phyloP scores from a whole-genome alignment of 768 basidiomycete genomes.

The Leccinum ochraceum region DNA sequence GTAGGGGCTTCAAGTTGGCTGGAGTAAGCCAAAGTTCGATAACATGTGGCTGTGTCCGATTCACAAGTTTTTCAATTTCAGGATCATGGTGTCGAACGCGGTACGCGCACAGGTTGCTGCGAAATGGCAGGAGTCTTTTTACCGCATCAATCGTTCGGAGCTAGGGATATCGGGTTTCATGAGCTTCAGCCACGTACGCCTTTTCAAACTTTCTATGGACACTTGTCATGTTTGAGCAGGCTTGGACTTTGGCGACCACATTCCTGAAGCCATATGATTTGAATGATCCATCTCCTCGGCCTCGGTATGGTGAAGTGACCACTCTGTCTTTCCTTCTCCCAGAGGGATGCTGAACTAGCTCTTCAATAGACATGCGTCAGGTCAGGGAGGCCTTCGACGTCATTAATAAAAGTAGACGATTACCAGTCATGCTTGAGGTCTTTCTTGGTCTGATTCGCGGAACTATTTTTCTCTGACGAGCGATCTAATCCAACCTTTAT shows the following conservation, averaged over 20 bases:
- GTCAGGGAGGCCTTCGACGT: constrained; percentile 58
- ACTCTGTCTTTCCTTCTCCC: constrained; percentile 3
- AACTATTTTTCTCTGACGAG: neutral
- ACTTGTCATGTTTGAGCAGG: constrained; percentile 39
- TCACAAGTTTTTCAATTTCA: neutral
- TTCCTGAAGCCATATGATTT: constrained; percentile 60
- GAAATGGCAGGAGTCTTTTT: constrained; percentile 73
- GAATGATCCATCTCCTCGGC: constrained; percentile 34
- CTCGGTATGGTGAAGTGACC: constrained; percentile 29
- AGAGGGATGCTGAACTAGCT: neutral
- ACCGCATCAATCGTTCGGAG: constrained; percentile 57
- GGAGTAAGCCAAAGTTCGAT: neutral
- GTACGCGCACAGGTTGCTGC: constrained; percentile 64
- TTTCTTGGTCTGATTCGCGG: constrained; percentile 58
- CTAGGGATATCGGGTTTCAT: constrained; percentile 67
- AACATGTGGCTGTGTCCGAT: constrained; percentile 24
- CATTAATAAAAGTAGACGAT: constrained; percentile 57
- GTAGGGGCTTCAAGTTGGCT: neutral
- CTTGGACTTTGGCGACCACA: constrained; percentile 56
- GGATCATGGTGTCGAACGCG: constrained; percentile 57
- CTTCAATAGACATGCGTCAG: constrained; percentile 44
- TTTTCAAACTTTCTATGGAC: neutral
- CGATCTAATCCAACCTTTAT: neutral
- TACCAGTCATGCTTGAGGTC: constrained; percentile 66
- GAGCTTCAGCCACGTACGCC: constrained; percentile 57